Evolutionary conservation across 192 early-diverging fungal species (phyloP).

Genomic region (Neocallimastix lanati): DNA sequence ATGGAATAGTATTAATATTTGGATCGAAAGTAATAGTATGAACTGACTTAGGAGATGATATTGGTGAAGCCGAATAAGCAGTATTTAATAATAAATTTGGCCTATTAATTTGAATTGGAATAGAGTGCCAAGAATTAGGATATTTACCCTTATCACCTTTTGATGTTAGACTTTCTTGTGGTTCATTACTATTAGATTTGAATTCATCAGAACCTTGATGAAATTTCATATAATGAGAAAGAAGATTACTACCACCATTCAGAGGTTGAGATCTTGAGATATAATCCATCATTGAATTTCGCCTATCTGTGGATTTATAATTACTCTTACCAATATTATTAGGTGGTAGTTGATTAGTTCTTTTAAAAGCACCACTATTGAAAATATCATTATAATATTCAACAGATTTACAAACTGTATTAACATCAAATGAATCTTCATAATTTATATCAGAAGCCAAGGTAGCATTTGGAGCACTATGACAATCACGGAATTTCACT

Average conservation of each 20-base stretch:
- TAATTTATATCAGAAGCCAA: neutral
- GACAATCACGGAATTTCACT: neutral
- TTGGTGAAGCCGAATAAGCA: neutral
- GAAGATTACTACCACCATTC: neutral
- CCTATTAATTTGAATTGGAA: neutral
- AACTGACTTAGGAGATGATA: neutral
- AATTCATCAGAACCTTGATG: neutral
- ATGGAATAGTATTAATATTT: neutral
- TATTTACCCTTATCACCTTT: too few species aligned
- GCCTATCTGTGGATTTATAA: neutral
- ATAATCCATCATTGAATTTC: neutral
- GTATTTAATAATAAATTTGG: neutral
- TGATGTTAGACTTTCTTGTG: too few species aligned
- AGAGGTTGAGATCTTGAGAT: neutral
- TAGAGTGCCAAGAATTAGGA: too few species aligned
- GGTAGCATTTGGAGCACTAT: neutral
- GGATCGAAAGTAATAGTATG: neutral
- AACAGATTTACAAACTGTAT: neutral
- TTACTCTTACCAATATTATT: neutral
- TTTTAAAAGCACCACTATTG: neutral
- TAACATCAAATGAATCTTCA: neutral
- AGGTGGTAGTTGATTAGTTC: neutral
- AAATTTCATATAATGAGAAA: neutral
- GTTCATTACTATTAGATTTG: too few species aligned
- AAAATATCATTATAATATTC: neutral